Evolutionary conservation across 306 rosid species (phyloP), one percentile per base, ranked within the genome.

Genomic region (Fragaria vesca): DNA sequence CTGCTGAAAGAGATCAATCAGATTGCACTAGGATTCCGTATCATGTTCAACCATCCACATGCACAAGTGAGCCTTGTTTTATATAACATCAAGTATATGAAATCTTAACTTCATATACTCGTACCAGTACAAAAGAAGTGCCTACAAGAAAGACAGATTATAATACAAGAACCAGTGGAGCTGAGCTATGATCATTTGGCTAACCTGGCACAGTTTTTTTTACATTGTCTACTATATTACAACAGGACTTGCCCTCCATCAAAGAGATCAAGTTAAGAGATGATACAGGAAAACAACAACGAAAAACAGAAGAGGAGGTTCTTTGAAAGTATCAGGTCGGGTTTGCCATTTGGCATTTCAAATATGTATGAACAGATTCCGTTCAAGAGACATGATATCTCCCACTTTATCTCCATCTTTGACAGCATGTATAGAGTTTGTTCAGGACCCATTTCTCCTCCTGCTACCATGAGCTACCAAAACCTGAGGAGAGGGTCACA

Each of bases 181-280:
- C 63, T 71, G 38, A 58, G 43, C 69, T 66, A 65, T 12, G 26
- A 60, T 57, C 50, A 50, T 66, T 50, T 50, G 11, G 69, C 65
- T 81, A 63, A 79, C 79, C 57, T 8, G 62, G 47, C 81, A 77
- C n/a, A 13, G 26, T 78, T 74, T 42, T 42, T 46, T 71, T 66
- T 58, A 16, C 57, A 52, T 73, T 76, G 76, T 34, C 43, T 58
- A n/a, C 46, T 72, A 82, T 60, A 68, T 30, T 79, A 83, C 81
- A 78, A 62, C 46, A 42, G 78, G 65, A 73, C 46, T 72, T 62
- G 48, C 70, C 78, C 74, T 81, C 84, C 83, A 13, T 62, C 73
- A 76, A 79, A 21, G 61, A 66, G 47, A 48, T 24, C 52, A 78
- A 58, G 79, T 57, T 69, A 68, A 60, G 24, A 15, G 60, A 26